phyloP scores from a whole-genome alignment of 345 rosid genomes.

The Arabidopsis suecica region DNA sequence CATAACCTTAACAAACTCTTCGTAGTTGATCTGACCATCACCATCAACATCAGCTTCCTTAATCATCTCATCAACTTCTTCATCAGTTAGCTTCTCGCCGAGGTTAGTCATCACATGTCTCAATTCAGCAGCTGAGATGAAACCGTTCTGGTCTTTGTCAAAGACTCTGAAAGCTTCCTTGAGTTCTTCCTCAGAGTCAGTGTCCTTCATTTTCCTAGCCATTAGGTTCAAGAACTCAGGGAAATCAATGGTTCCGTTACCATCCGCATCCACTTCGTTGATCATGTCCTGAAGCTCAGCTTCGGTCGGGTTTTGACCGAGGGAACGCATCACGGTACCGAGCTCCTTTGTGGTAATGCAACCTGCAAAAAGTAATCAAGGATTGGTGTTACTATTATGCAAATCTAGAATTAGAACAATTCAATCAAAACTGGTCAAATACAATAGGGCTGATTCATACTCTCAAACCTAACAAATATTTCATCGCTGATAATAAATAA shows the following conservation, averaged over 20 bases:
- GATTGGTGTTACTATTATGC: background rate
- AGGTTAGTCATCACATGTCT: conserved; percentile 90
- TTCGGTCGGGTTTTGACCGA: conserved; percentile 84
- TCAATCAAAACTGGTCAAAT: background rate
- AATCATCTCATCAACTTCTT: conserved; percentile 89
- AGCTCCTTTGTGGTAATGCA: conserved; percentile 90
- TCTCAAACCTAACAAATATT: background rate
- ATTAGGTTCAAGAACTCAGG: conserved; percentile 83
- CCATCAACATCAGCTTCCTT: conserved; percentile 90
- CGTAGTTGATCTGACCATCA: conserved; percentile 88
- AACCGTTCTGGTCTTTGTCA: conserved; percentile 86
- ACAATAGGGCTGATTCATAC: background rate
- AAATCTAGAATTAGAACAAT: conserved; percentile 9
- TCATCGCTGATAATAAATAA: background rate
- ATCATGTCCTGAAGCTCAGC: conserved; percentile 93
- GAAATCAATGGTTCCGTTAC: conserved; percentile 83
- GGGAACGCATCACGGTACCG: conserved; percentile 83
- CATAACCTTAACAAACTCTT: conserved; percentile 88
- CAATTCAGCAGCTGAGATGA: conserved; percentile 84
- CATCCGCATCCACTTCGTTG: conserved; percentile 85
- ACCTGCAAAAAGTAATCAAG: conserved; percentile 48
- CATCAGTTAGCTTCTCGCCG: conserved; percentile 84
- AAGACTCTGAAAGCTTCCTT: conserved; percentile 85
- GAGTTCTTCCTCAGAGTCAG: conserved; percentile 87
- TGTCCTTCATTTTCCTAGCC: conserved; percentile 89